Conservation (phyloP, 2,329 filamentous ascomycete genomes). For the Sclerotinia sclerotiorum region DNA sequence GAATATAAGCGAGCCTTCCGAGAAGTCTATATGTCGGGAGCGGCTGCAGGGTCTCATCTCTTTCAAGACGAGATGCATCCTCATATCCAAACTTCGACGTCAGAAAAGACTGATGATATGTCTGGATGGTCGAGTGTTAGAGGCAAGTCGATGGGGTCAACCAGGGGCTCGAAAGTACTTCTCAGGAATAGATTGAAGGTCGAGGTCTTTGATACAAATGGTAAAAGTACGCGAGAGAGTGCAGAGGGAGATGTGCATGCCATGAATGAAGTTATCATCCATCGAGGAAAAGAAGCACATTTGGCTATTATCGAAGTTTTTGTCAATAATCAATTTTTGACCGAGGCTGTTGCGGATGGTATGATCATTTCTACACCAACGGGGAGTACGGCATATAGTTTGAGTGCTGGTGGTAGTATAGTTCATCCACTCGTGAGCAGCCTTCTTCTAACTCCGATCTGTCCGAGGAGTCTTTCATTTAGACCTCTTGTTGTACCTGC, state of each 20-base stretch:
- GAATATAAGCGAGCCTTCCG: conserved; percentile 91
- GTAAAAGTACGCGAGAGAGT: conserved; percentile 44
- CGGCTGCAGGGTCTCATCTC: conserved; percentile 43
- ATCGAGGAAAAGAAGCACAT: conserved; percentile 86
- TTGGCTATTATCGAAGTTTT: conserved; percentile 89
- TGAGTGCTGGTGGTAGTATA: conserved; percentile 90
- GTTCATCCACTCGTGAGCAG: conserved; percentile 90
- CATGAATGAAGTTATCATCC: conserved; percentile 93
- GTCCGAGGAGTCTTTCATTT: conserved; percentile 87
- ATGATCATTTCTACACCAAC: conserved; percentile 94
- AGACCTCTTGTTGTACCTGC: conserved; percentile 85
- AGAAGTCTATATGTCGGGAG: conserved; percentile 85
- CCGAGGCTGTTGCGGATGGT: conserved; percentile 91
- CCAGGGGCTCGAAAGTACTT: conserved; percentile 75
- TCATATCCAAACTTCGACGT: conserved; percentile 30
- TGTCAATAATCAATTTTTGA: conserved; percentile 84
- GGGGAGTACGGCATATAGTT: conserved; percentile 89
- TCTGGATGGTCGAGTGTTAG: conserved; percentile 70
- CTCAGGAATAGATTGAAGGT: conserved; percentile 85
- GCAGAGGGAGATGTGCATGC: conserved; percentile 54
- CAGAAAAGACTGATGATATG: conserved; percentile 39
- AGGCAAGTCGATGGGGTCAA: conserved; percentile 77
- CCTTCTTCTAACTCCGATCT: conserved; percentile 89
- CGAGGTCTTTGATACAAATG: conserved; percentile 73
- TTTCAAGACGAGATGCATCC: conserved; percentile 39